Base-by-base conservation (phyloP, 495 filamentous ascomycete species). In the Xylaria scruposa region DNA sequence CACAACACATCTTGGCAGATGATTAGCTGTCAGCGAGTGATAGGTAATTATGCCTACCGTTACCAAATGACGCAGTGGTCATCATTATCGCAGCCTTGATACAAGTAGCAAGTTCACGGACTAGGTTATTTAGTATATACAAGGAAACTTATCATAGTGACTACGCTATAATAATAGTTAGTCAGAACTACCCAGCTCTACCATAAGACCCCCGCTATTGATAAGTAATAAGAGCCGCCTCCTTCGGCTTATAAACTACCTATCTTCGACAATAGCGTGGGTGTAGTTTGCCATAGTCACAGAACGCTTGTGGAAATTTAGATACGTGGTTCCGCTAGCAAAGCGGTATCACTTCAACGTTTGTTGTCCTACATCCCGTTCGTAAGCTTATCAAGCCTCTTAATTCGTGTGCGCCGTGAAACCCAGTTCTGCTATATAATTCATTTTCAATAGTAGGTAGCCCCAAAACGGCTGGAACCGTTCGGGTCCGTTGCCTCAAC, bases 351-450 rank as follows among this genome's bases (percentile, higher is more conserved):
- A 4, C 5, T 53, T 24, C 7, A 15, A 65, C 38, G 26, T n/a
- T n/a, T 36, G 49, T 65, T 17, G 62, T 65, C 62, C 15, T 38
- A 65, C 24, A 65, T 10, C 19, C 7, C 17, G 19, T 46, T 47
- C 44, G 40, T 44, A 26, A 51, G 44, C 46, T 64, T 64, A 64
- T 67, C 31, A 67, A 6, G 40, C 63, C 44, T 67, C 63, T 53
- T 53, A 40, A 67, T 49, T 63, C 36, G 2, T 44, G 12, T 21
- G 60, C 38, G 36, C 21, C 21, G 61, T 15, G 60, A 26, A 19
- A 10, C 26, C 31, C n/a, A 60, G 9, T 26, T 44, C 38, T 44
- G 26, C n/a, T 38, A 0, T 33, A 31, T 33, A 31, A 33, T 36
- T 59, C 36, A 21, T n/a, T 61, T 61, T 61, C 19, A 40, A 19